phyloP scores from a whole-genome alignment of 2,329 filamentous ascomycete genomes.

The Neoascochyta sp. region DNA sequence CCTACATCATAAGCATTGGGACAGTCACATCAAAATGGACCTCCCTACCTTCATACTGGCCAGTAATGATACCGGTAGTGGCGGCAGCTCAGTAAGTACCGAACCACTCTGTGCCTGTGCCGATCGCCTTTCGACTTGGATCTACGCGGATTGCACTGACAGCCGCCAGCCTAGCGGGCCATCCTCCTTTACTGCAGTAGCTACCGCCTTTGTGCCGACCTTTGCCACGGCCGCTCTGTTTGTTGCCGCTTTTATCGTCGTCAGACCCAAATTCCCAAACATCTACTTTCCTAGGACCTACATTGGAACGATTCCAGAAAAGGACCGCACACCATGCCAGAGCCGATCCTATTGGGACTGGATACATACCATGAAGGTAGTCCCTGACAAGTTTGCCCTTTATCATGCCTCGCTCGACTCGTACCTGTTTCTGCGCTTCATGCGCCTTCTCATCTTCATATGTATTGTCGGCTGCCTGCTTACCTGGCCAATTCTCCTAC shows the following conservation, averaged over 20 bases:
- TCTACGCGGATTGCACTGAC: slow-evolving; percentile 2
- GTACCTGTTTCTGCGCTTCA: slow-evolving; percentile 84
- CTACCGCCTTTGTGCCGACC: slow-evolving; percentile 36
- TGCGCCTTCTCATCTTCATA: slow-evolving; percentile 73
- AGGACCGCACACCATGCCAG: slow-evolving; percentile 41
- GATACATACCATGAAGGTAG: slow-evolving; percentile 48
- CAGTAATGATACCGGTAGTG: slow-evolving; percentile 11
- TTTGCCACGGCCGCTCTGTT: slow-evolving; percentile 29
- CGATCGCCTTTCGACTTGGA: background rate
- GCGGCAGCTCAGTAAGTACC: slow-evolving; percentile 16
- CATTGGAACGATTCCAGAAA: slow-evolving; percentile 42
- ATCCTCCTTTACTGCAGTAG: slow-evolving; percentile 31
- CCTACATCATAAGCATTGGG: no score
- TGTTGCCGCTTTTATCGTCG: slow-evolving; percentile 38
- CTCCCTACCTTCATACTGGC: slow-evolving; percentile 12
- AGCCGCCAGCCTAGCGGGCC: slow-evolving; percentile 23
- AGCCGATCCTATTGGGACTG: slow-evolving; percentile 38
- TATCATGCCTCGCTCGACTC: slow-evolving; percentile 90
- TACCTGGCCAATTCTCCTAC: slow-evolving; percentile 85
- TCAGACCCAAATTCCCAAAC: slow-evolving; percentile 43
- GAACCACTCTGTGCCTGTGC: background rate
- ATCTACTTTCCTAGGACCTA: slow-evolving; percentile 47
- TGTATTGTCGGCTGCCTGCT: slow-evolving; percentile 80
- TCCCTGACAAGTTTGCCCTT: slow-evolving; percentile 73
- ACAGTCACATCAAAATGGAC: slow-evolving; percentile 15